A percentile compares a stretch with the other conserved stretches of the same genome.
phyloP scores from a whole-genome alignment of 768 basidiomycete genomes.

The Termitomyces sp. region DNA sequence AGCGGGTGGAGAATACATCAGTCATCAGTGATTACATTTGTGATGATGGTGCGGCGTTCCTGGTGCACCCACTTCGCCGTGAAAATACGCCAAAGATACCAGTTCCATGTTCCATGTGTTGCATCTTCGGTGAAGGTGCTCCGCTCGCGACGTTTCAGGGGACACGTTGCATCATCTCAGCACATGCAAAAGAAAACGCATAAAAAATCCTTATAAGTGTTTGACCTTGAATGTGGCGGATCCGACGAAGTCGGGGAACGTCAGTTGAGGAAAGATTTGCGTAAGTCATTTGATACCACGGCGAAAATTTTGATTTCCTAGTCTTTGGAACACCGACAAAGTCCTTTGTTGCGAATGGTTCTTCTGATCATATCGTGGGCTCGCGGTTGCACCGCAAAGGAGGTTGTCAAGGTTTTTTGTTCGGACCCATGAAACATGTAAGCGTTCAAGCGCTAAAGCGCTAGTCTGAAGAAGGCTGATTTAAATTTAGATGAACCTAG shows the following conservation, averaged over 20 bases:
- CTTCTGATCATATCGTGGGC: not conserved
- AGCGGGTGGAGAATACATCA: not conserved
- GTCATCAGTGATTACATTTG: slow-evolving; percentile 12
- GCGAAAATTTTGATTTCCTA: not conserved
- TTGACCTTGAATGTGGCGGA: not conserved
- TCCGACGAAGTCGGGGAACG: slow-evolving; percentile 1
- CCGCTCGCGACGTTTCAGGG: not conserved
- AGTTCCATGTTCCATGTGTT: not conserved
- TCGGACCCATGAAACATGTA: not conserved
- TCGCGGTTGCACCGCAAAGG: slow-evolving; percentile 3
- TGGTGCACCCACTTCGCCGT: not conserved
- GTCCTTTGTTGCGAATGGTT: not conserved
- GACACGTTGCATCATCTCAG: not conserved
- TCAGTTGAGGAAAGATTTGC: slow-evolving; percentile 1
- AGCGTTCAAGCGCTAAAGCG: not conserved
- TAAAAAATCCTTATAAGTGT: not conserved
- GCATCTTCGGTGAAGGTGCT: not conserved
- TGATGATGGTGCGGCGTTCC: slow-evolving; percentile 5
- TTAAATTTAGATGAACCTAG: not conserved
- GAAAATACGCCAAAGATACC: not conserved
- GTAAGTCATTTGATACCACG: not conserved
- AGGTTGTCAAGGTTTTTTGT: not conserved
- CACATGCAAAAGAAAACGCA: not conserved
- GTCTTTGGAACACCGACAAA: not conserved
- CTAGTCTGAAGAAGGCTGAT: not conserved